These are phyloP conservation scores for Solanum hybrid DNA, from an alignment of 305 asterid species.

Conservation along the genomic window DNA sequence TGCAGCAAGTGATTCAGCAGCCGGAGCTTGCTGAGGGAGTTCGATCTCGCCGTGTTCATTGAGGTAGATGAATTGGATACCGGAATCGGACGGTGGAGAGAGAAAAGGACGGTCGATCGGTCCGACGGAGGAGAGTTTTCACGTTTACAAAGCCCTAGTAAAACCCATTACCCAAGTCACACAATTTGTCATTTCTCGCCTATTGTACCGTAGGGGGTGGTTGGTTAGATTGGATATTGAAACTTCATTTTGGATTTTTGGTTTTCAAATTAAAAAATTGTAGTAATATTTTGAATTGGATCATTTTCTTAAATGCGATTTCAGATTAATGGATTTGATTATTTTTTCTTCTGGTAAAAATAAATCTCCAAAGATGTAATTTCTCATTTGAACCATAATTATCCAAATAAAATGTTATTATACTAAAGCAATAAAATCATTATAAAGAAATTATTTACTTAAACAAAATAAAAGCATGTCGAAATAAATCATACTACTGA, in stretches of 20 bases:
- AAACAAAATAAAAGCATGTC: background rate
- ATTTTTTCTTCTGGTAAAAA: background rate
- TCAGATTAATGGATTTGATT: background rate
- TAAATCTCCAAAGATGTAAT: background rate
- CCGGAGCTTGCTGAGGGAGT: slow-evolving; percentile 7
- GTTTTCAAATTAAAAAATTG: background rate
- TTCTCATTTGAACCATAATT: background rate
- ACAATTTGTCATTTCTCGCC: background rate
- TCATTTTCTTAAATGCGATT: background rate
- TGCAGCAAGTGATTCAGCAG: slow-evolving; percentile 7
- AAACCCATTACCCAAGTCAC: slow-evolving; percentile 7
- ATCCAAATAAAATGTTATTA: background rate
- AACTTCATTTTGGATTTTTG: background rate
- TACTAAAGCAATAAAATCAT: background rate
- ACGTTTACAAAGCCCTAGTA: slow-evolving; percentile 11
- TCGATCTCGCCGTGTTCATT: slow-evolving; percentile 21
- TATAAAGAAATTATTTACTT: background rate
- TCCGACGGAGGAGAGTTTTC: background rate
- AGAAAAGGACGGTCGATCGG: background rate
- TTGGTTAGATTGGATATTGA: background rate
- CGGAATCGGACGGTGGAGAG: background rate
- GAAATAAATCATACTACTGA: background rate
- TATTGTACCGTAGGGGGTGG: background rate
- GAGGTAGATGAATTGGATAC: background rate
- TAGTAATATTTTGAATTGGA: background rate